Percentiles rank a stretch among this genome's conserved stretches.
Conservation (phyloP, 768 basidiomycete species). For the Hypholoma fasciculare region DNA sequence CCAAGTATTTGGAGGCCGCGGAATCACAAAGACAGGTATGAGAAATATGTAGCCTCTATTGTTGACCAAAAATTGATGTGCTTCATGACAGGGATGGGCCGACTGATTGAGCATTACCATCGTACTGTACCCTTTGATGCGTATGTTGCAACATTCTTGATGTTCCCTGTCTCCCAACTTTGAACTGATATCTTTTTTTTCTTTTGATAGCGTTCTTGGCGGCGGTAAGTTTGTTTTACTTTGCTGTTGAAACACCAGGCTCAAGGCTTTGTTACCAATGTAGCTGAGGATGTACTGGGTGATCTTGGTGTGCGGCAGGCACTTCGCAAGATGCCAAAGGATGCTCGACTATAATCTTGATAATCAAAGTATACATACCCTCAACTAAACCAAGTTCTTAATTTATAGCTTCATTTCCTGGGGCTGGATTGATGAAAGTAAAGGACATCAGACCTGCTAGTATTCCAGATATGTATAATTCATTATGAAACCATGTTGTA, state of each 20-base stretch:
- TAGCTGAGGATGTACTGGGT: conserved; percentile 76
- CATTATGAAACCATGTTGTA: too few relatives aligned
- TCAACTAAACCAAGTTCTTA: background rate
- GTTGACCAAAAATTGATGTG: background rate
- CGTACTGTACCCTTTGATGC: conserved; percentile 69
- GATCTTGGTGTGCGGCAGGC: conserved; percentile 85
- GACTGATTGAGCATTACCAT: conserved; percentile 71
- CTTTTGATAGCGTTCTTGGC: conserved; percentile 52
- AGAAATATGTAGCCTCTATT: background rate
- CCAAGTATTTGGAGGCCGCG: conserved; percentile 80
- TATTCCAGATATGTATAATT: too few relatives aligned
- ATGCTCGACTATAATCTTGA: conserved; percentile 13
- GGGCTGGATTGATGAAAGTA: too few relatives aligned
- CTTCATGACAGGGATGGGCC: conserved; percentile 49
- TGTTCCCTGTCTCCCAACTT: background rate
- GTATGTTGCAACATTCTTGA: conserved; percentile 23
- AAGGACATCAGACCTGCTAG: too few relatives aligned
- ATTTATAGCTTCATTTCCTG: too few relatives aligned
- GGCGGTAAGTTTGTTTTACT: conserved; percentile 42
- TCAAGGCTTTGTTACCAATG: conserved; percentile 2
- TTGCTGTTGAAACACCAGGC: background rate
- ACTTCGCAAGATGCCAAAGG: conserved; percentile 21
- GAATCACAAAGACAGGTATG: conserved; percentile 70
- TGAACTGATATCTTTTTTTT: background rate
- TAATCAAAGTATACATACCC: background rate